Evolutionary conservation across 805 yeast genomes (phyloP).

Genomic region (Wickerhamomyces bovis): DNA sequence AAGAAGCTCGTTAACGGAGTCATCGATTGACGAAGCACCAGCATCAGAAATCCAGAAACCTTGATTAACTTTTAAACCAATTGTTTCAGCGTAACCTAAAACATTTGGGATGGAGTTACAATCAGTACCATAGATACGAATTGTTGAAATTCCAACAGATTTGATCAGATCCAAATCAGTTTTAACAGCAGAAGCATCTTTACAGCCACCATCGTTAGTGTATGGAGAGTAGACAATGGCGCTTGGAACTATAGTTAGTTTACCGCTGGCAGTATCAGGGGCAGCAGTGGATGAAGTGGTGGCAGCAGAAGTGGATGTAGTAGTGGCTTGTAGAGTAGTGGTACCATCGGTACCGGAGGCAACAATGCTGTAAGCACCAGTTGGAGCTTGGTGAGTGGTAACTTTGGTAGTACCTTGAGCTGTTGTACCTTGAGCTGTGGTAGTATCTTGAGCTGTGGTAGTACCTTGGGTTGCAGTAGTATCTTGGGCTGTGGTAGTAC

Average conservation of each 20-base stretch:
- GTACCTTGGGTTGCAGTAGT: slow-evolving; percentile 18
- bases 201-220: slow-evolving; percentile 61
- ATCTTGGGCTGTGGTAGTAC: slow-evolving; percentile 13
- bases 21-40: slow-evolving; percentile 70
- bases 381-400: slow-evolving; percentile 28
- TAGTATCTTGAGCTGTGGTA: slow-evolving; percentile 4
- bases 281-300: slow-evolving; percentile 21
- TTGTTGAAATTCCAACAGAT: slow-evolving; percentile 52
- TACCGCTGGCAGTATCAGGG: slow-evolving; percentile 18
- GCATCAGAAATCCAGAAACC: slow-evolving; percentile 72
- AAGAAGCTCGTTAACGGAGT: slow-evolving; percentile 48
- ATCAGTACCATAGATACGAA: slow-evolving; percentile 85
- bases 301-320: slow-evolving; percentile 19
- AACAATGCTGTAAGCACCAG: slow-evolving; percentile 24
- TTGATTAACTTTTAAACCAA: slow-evolving; percentile 74
- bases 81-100: slow-evolving; percentile 47
- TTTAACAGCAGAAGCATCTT: slow-evolving; percentile 44
- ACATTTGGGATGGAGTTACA: slow-evolving; percentile 65
- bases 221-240: slow-evolving; percentile 79
- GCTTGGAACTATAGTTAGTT: slow-evolving; percentile 36
- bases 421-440: slow-evolving; percentile 9
- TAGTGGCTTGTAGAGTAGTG: slow-evolving; percentile 14
- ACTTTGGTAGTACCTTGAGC: slow-evolving; percentile 14
- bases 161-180: slow-evolving; percentile 54
- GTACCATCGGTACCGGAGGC: slow-evolving; percentile 29